Percentiles rank a stretch among this genome's conserved stretches.
These are phyloP conservation scores for Cladosporium cucumerinum DNA, from an alignment of 2,329 filamentous ascomycete genomes.

Conservation along the genomic window DNA sequence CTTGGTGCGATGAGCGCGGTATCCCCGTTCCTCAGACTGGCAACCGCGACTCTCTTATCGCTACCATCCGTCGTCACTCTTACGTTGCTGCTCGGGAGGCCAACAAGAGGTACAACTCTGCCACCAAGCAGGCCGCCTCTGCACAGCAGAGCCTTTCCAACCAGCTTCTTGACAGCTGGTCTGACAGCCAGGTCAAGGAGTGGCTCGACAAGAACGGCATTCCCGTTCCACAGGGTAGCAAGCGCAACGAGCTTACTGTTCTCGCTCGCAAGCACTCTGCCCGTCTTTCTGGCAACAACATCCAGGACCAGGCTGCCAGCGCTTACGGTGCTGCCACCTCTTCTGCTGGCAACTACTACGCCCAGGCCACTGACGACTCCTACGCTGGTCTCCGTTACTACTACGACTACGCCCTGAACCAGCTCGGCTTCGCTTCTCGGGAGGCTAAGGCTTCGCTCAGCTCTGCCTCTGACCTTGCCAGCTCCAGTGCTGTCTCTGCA, in stretches of 20 bases:
- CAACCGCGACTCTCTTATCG: conserved; percentile 81
- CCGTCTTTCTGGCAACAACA: conserved; percentile 57
- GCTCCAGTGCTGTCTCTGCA: conserved; percentile 19
- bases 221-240: conserved; percentile 85
- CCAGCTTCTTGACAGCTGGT: conserved; percentile 83
- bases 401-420: conserved; percentile 44
- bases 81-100: conserved; percentile 48
- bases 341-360: conserved; percentile 68
- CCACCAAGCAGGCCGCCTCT: conserved; percentile 53
- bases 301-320: conserved; percentile 52
- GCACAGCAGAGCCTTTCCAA: conserved; percentile 76
- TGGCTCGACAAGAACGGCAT: conserved; percentile 91
- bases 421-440: conserved; percentile 45
- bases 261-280: conserved; percentile 85
- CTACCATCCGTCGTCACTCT: conserved; percentile 85
- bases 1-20: conserved; percentile 86
- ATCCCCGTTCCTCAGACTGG: conserved; percentile 81
- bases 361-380: conserved; percentile 68
- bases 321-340: conserved; percentile 46
- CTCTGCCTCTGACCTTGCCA: conserved; percentile 32
- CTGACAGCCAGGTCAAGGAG: conserved; percentile 83
- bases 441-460: conserved; percentile 35
- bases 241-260: conserved; percentile 82
- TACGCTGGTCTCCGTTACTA: conserved; percentile 34
- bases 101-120: conserved; percentile 60